Evolutionary conservation across 768 basidiomycete species (phyloP).

Genomic region (Suillus discolor): DNA sequence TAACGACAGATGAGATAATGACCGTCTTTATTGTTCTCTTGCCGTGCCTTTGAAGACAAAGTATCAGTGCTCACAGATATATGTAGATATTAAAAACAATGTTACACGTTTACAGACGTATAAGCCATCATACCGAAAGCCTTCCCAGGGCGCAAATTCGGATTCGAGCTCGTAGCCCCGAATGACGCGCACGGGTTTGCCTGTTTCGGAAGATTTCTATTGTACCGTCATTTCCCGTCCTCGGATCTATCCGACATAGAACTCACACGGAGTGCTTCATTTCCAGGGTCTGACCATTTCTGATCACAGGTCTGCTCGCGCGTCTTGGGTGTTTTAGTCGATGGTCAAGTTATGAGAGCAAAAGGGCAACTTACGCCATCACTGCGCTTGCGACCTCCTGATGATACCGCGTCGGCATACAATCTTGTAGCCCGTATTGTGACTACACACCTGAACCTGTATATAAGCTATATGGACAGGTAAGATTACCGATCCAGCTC

Average conservation of each 20-base stretch:
- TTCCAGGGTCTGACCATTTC: slow-evolving; percentile 14
- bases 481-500: not conserved
- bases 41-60: slow-evolving; percentile 21
- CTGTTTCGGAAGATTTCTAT: slow-evolving; percentile 24
- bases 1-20: slow-evolving; percentile 26
- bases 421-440: not conserved
- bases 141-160: slow-evolving; percentile 25
- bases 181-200: slow-evolving; percentile 28
- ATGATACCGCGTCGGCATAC: not conserved
- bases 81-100: not conserved
- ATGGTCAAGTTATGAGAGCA: not conserved
- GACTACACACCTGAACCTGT: slow-evolving; percentile 22
- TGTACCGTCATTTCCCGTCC: not conserved
- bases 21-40: slow-evolving; percentile 14
- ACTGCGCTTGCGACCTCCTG: slow-evolving; percentile 20
- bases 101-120: slow-evolving; percentile 27
- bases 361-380: slow-evolving; percentile 6
- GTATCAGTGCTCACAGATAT: not conserved
- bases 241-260: not conserved
- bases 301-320: slow-evolving; percentile 26
- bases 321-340: slow-evolving; percentile 11
- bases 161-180: slow-evolving; percentile 23
- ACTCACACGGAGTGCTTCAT: slow-evolving; percentile 23
- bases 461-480: slow-evolving; percentile 25
- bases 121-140: slow-evolving; percentile 34